A percentile compares a stretch with the other conserved stretches of the same genome.
Conservation (phyloP, 176 grass and related monocot genomes). For the Oryza coarctata region DNA sequence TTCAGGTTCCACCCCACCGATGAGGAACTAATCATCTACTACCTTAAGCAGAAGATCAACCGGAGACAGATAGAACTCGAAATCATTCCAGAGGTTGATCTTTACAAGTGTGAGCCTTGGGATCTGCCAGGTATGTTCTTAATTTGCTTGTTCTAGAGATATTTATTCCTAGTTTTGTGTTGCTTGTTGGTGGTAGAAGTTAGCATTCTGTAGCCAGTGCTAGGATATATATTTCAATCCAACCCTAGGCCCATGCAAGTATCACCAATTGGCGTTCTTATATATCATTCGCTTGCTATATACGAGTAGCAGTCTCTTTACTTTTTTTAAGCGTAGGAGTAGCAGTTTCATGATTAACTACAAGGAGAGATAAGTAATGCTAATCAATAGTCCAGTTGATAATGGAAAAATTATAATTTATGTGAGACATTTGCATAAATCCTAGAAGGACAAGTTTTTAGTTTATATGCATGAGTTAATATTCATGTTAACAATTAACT, state of each 20-base stretch:
- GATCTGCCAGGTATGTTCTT: conserved; percentile 71
- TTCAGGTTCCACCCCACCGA: conserved; percentile 95
- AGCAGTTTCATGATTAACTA: background rate
- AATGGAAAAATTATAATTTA: background rate
- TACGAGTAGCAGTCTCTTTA: background rate
- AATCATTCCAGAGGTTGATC: conserved; percentile 92
- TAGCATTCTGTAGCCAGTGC: background rate
- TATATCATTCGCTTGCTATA: background rate
- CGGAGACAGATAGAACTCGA: conserved; percentile 85
- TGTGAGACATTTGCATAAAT: background rate
- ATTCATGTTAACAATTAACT: background rate
- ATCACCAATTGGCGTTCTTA: background rate
- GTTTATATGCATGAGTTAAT: background rate
- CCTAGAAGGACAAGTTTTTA: background rate
- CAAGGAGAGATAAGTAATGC: background rate
- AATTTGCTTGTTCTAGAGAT: conserved; percentile 5
- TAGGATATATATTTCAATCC: conserved; percentile 8
- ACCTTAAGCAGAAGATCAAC: conserved; percentile 92
- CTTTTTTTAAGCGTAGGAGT: no score
- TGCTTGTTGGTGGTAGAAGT: background rate
- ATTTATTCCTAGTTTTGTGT: conserved; percentile 13
- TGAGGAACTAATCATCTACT: conserved; percentile 91
- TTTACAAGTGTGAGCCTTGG: conserved; percentile 98
- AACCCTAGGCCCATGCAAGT: background rate
- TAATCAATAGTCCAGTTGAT: background rate